Evolutionary conservation across 2,329 filamentous ascomycete genomes (phyloP), one percentile per base, ranked within the genome.

Genomic region (Sclerotinia spermophila): DNA sequence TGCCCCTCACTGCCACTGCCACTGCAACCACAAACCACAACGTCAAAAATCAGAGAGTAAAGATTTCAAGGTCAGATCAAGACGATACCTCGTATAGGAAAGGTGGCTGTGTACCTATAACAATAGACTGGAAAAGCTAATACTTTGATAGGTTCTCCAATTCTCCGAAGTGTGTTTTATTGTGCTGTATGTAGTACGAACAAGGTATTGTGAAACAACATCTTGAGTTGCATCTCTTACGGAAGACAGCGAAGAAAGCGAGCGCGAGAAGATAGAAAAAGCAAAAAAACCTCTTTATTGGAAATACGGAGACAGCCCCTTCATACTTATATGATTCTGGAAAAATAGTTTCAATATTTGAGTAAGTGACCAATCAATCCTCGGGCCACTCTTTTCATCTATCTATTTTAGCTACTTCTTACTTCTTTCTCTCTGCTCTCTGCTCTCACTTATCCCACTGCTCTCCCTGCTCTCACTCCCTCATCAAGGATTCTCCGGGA

Each of bases 161-260:
- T 68, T 68, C 42, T 62, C 67, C 56, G 67, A 45, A 35, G 48
- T 61, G 48, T 61, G 40, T 51, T 44, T 51, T 68, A 35, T 61
- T 55, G n/a, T 64, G 56, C 44, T 51, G 58, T 55, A 55, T 51
- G 58, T 55, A 27, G 58, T 30, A 64, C 58, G 55, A 15, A 27
- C 67, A 55, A 69, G 67, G 67, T 42, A 55, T 69, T 51, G 67
- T 69, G 67, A 64, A 64, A 69, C 67, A 40, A 38, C 27, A 61
- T 69, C 67, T 62, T 27, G 60, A 69, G 38, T 27, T 35, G 56
- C 44, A 55, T 55, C 45, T 53, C 33, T n/a, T 42, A 10, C 61
- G 21, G 42, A 44, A 40, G 61, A 35, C 13, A 6, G 44, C n/a
- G 42, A 44, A 40, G 61, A 35, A 24, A 6, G 44, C n/a, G 40